phyloP scores from a whole-genome alignment of 768 basidiomycete genomes.

The Tricholomella constricta region DNA sequence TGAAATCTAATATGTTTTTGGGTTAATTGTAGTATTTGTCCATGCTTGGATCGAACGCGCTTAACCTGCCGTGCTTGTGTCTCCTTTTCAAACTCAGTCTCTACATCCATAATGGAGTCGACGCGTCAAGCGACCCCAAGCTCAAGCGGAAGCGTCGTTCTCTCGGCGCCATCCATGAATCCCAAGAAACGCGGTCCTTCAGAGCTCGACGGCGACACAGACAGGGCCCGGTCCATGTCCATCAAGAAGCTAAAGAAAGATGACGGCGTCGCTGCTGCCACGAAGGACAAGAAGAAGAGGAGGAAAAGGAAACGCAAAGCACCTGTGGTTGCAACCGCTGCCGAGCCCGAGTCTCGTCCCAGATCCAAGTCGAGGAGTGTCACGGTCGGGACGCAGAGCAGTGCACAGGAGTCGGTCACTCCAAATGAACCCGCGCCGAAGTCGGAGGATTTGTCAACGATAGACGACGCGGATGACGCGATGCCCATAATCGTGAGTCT shows the following conservation, averaged over 20 bases:
- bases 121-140: conserved; percentile 39
- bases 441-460: conserved; percentile 1
- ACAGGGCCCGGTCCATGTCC: conserved; percentile 23
- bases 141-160: conserved; percentile 24
- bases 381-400: conserved; percentile 12
- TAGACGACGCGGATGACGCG: conserved; percentile 5
- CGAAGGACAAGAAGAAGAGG: conserved; percentile 40
- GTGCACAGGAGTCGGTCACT: conserved; percentile 1
- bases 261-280: conserved; percentile 14
- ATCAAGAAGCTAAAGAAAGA: conserved; percentile 34
- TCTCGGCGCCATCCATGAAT: conserved; percentile 27
- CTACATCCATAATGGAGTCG: conserved; percentile 15
- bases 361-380: conserved; percentile 18
- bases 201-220: conserved; percentile 26
- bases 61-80: background rate
- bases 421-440: background rate
- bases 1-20: background rate
- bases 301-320: conserved; percentile 38
- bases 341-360: conserved; percentile 13
- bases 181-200: conserved; percentile 35
- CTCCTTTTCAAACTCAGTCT: conserved; percentile 5
- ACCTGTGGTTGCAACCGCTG: conserved; percentile 28
- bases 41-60: background rate
- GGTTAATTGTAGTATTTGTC: background rate
- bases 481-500: conserved; percentile 22